These are phyloP conservation scores for Euptelea pleiosperma DNA, from an alignment of 164 flowering plant species.

Conservation along the genomic window DNA sequence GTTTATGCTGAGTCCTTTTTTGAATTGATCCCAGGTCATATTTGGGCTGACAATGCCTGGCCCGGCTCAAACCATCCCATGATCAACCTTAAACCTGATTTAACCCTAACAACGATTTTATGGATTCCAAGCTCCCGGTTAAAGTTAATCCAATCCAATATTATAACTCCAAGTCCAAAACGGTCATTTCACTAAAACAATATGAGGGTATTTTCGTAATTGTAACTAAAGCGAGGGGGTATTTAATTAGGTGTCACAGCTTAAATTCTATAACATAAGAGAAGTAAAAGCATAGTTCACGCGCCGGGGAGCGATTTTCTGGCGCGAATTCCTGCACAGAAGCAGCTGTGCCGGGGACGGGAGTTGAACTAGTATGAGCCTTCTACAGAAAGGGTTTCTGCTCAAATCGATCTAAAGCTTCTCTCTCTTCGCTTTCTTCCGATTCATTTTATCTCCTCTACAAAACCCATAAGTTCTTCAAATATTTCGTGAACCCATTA, in stretches of 20 bases:
- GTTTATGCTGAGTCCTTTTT: no score
- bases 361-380: not conserved
- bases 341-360: not conserved
- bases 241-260: not conserved
- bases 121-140: no score
- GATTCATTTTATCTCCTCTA: not conserved
- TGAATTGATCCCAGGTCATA: no score
- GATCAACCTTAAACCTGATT: no score
- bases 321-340: conserved; percentile 16
- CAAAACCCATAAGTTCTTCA: no score
- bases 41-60: no score
- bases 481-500: no score
- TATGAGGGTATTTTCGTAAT: not conserved
- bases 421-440: not conserved
- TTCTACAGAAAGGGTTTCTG: not conserved
- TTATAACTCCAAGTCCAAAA: no score
- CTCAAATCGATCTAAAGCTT: not conserved
- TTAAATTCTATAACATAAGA: conserved; percentile 1
- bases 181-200: no score
- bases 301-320: conserved; percentile 14
- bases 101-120: no score
- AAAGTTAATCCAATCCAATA: no score
- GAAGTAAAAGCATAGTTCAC: conserved; percentile 6
- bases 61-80: no score
- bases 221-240: not conserved